Evolutionary conservation across 257 asterid species (phyloP).

Genomic region (Eustoma russellianum): DNA sequence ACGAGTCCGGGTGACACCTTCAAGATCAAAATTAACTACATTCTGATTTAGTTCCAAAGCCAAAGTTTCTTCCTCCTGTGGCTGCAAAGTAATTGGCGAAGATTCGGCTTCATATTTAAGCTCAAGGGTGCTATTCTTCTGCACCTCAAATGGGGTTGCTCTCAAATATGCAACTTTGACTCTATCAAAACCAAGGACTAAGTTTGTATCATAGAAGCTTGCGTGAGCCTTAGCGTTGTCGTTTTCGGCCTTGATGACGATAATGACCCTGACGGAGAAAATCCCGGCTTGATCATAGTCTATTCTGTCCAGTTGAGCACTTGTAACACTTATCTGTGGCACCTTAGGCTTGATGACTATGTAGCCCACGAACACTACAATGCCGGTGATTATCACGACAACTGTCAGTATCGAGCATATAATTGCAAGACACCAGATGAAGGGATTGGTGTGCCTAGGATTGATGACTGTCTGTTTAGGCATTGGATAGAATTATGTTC

Average conservation of each 20-base stretch:
- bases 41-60: constrained; percentile 22
- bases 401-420: constrained; percentile 53
- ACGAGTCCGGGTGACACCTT: constrained; percentile 53
- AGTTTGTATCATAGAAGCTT: constrained; percentile 31
- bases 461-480: constrained; percentile 32
- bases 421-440: constrained; percentile 59
- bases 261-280: constrained; percentile 39
- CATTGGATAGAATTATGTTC: constrained; percentile 32
- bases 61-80: constrained; percentile 35
- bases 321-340: constrained; percentile 37
- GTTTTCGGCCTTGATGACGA: constrained; percentile 44
- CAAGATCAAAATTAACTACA: constrained; percentile 30
- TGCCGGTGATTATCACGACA: constrained; percentile 55
- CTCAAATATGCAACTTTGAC: constrained; percentile 33
- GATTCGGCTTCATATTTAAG: constrained; percentile 42
- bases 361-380: constrained; percentile 53
- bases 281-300: constrained; percentile 44
- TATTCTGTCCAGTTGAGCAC: constrained; percentile 52
- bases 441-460: constrained; percentile 44
- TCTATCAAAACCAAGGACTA: constrained; percentile 38
- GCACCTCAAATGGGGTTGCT: constrained; percentile 32
- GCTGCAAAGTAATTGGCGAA: constrained; percentile 44
- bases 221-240: constrained; percentile 49
- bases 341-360: constrained; percentile 49
- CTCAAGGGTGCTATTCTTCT: constrained; percentile 30